Percentiles rank a stretch among this genome's conserved stretches.
phyloP scores from a whole-genome alignment of 768 basidiomycete species.

The Tephrocybe sp. region DNA sequence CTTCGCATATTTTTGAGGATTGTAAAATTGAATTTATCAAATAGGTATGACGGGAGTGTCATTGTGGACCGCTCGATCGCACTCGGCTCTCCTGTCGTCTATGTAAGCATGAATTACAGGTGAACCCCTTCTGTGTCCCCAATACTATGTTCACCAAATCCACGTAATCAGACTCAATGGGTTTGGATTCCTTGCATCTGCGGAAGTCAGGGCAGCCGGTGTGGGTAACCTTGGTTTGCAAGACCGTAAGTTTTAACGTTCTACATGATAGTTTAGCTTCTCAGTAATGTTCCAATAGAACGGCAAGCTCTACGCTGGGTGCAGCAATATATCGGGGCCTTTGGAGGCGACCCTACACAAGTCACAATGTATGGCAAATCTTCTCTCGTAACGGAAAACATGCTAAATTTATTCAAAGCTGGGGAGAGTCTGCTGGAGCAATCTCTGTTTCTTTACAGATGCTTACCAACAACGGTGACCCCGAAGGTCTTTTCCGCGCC shows the following conservation, averaged over 20 bases:
- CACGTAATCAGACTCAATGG: conserved; percentile 16
- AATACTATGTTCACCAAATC: not conserved
- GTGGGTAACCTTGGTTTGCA: conserved; percentile 59
- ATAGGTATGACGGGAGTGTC: conserved; percentile 39
- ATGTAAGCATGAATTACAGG: conserved; percentile 56
- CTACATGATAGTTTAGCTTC: not conserved
- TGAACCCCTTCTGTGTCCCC: conserved; percentile 9
- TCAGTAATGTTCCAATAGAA: not conserved
- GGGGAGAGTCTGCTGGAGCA: conserved; percentile 60
- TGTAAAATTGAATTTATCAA: not conserved
- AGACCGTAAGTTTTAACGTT: conserved; percentile 42
- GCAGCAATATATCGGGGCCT: conserved; percentile 54
- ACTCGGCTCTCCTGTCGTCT: conserved; percentile 46
- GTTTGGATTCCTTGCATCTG: conserved; percentile 46
- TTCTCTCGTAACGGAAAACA: not conserved
- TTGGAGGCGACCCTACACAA: conserved; percentile 57
- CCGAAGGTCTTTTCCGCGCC: conserved; percentile 47
- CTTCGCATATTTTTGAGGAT: not conserved
- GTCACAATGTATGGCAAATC: conserved; percentile 38
- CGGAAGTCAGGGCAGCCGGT: conserved; percentile 42
- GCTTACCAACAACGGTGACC: conserved; percentile 43
- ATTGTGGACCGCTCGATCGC: conserved; percentile 42
- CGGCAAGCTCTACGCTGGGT: conserved; percentile 51
- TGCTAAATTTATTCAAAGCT: conserved; percentile 25
- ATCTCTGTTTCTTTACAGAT: conserved; percentile 52